Conservation (phyloP, 164 flowering plant genomes). For the Sextonia rubra region DNA sequence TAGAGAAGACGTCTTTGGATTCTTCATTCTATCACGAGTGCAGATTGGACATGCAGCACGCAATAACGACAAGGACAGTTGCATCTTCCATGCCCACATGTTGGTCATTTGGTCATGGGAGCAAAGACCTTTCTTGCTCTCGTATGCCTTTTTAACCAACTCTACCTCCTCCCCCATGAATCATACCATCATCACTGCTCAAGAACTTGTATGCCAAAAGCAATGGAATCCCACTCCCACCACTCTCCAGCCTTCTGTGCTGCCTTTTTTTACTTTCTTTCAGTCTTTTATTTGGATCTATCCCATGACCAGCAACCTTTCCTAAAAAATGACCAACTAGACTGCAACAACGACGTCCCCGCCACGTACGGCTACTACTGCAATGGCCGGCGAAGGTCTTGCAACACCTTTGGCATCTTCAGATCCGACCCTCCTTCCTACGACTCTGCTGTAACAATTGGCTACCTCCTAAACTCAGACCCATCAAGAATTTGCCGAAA, state of each 20-base stretch:
- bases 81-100: too few relatives aligned
- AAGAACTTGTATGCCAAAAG: too few relatives aligned
- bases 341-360: conserved; percentile 30
- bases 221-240: background rate
- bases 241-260: background rate
- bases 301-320: conserved; percentile 43
- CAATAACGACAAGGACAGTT: too few relatives aligned
- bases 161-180: too few relatives aligned
- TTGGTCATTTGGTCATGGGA: too few relatives aligned
- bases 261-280: background rate
- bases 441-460: conserved; percentile 41
- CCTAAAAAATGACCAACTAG: conserved; percentile 39
- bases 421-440: conserved; percentile 36
- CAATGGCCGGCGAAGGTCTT: conserved; percentile 33
- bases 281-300: conserved; percentile 6
- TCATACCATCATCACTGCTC: too few relatives aligned
- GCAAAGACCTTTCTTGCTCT: too few relatives aligned
- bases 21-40: too few relatives aligned
- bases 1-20: too few relatives aligned
- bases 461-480: conserved; percentile 38
- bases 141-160: too few relatives aligned
- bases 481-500: conserved; percentile 34
- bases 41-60: too few relatives aligned
- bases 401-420: conserved; percentile 59
- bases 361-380: conserved; percentile 38